These are phyloP conservation scores for Fraxinus pennsylvanica DNA, from an alignment of 257 asterid species.

Conservation along the genomic window DNA sequence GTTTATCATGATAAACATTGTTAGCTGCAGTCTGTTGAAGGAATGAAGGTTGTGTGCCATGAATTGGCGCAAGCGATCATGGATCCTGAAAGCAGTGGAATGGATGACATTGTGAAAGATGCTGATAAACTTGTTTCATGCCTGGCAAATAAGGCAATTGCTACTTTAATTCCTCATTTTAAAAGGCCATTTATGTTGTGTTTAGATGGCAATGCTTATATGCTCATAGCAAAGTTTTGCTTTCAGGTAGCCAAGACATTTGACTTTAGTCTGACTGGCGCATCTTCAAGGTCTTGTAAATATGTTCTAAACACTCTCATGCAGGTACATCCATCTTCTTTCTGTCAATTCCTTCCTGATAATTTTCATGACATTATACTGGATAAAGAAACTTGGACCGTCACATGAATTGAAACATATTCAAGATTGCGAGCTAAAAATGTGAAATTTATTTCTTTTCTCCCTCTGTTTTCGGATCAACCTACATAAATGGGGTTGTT, in stretches of 20 bases:
- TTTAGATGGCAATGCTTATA: slow-evolving; percentile 19
- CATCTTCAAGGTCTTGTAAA: slow-evolving; percentile 99
- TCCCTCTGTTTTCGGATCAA: not conserved
- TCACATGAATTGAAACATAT: not conserved
- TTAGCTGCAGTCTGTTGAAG: slow-evolving; percentile 89
- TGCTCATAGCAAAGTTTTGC: slow-evolving; percentile 23
- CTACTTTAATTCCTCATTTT: slow-evolving; percentile 2
- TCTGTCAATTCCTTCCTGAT: not conserved
- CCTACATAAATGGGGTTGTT: slow-evolving; percentile 14
- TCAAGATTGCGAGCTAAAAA: not conserved
- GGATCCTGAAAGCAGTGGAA: slow-evolving; percentile 82
- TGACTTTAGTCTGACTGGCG: slow-evolving; percentile 89
- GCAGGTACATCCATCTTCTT: slow-evolving; percentile 56
- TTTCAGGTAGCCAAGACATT: slow-evolving; percentile 90
- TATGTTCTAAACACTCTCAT: slow-evolving; percentile 95
- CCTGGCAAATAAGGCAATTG: slow-evolving; percentile 81
- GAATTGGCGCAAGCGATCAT: slow-evolving; percentile 79
- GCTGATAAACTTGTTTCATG: slow-evolving; percentile 97
- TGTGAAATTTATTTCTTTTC: not conserved
- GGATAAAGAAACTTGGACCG: slow-evolving; percentile 7
- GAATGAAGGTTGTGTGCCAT: slow-evolving; percentile 98
- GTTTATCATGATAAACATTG: slow-evolving; percentile 16
- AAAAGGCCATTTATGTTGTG: slow-evolving; percentile 9
- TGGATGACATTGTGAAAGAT: slow-evolving; percentile 83
- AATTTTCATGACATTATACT: slow-evolving; percentile 1